These are phyloP conservation scores for Tuber microsphaerosporum DNA, from an alignment of 495 filamentous ascomycete genomes.

Conservation along the genomic window DNA sequence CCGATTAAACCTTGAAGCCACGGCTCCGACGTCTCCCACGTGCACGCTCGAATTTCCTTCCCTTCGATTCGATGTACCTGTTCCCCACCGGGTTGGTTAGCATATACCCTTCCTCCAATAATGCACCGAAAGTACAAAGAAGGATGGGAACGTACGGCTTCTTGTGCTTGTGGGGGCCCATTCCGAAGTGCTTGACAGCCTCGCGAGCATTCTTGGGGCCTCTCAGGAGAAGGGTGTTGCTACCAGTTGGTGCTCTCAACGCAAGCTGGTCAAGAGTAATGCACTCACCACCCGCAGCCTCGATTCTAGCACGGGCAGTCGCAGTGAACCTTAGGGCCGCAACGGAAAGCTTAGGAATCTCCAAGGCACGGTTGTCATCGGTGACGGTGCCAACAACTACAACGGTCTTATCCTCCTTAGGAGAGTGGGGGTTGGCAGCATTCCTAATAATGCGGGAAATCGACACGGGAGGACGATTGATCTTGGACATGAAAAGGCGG, in stretches of 20 bases:
- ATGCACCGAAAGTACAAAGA: background rate
- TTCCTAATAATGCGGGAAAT: slow-evolving; percentile 77
- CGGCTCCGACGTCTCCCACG: slow-evolving; percentile 93
- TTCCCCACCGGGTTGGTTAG: slow-evolving; percentile 55
- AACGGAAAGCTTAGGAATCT: slow-evolving; percentile 80
- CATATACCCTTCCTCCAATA: slow-evolving; percentile 5
- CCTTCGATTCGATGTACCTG: slow-evolving; percentile 95
- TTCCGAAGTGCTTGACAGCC: slow-evolving; percentile 97
- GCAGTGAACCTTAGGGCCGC: slow-evolving; percentile 93
- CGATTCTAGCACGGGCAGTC: slow-evolving; percentile 85
- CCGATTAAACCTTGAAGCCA: slow-evolving; percentile 94
- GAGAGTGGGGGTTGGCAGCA: slow-evolving; percentile 52
- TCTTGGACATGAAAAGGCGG: slow-evolving; percentile 92
- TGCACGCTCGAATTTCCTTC: slow-evolving; percentile 96
- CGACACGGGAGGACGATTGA: slow-evolving; percentile 92
- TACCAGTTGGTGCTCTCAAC: slow-evolving; percentile 81
- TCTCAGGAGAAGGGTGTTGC: slow-evolving; percentile 88
- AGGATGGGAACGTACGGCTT: slow-evolving; percentile 49
- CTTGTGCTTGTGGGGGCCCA: slow-evolving; percentile 96
- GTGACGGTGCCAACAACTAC: slow-evolving; percentile 91
- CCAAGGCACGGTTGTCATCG: slow-evolving; percentile 87
- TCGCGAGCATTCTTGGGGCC: slow-evolving; percentile 95
- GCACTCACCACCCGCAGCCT: slow-evolving; percentile 85
- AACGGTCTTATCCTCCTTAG: slow-evolving; percentile 71
- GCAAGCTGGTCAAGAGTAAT: slow-evolving; percentile 95